Evolutionary conservation across 176 grass and related monocot species (phyloP), one percentile per base, ranked within the genome.

Genomic region (Metroxylon sagu): DNA sequence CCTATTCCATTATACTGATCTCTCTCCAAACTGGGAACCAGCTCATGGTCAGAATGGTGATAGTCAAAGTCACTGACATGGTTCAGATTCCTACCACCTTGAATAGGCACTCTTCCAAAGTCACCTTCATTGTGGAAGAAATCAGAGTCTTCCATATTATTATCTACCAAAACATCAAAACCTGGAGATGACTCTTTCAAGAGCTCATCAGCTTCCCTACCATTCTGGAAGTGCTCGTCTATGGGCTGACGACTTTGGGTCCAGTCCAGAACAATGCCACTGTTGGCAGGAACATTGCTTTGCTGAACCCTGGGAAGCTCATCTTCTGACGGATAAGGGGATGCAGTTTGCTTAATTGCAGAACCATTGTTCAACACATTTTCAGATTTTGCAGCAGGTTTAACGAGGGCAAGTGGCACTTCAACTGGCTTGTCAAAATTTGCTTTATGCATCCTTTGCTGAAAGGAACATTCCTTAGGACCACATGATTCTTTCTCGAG

Each of bases 101-200:
- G 60, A 62, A 48, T 6, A 7, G 49, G 27, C 27, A 14, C 25
- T 27, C 25, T 26, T 8, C 16, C 58, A 56, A 5, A 68, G 4
- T 60, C 57, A 1, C 52, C 73, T 66, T 71, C 67, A 50, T 71
- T 75, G 50, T 75, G 52, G 43, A 76, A 48, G 52, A 62, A 72
- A 55, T 79, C 67, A 63, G 67, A 10, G 16, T 65, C n/a, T 0
- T 69, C 53, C 0, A 60, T 19, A 1, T 15, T 57, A 60, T 56
- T 23, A 7, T 51, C 70, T 6, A 52, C 48, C 5, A 71, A 50
- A 17, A 67, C 74, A 54, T 62, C 67, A 25, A 75, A 82, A 74
- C 61, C 71, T 62, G 84, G 71, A 48, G 85, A 83, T 26, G 54
- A 65, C 23, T 83, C 85, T 26, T 10, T 27, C 23, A 76, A 64